Conservation (phyloP, 805 yeast species). For the Candida insectalens region DNA sequence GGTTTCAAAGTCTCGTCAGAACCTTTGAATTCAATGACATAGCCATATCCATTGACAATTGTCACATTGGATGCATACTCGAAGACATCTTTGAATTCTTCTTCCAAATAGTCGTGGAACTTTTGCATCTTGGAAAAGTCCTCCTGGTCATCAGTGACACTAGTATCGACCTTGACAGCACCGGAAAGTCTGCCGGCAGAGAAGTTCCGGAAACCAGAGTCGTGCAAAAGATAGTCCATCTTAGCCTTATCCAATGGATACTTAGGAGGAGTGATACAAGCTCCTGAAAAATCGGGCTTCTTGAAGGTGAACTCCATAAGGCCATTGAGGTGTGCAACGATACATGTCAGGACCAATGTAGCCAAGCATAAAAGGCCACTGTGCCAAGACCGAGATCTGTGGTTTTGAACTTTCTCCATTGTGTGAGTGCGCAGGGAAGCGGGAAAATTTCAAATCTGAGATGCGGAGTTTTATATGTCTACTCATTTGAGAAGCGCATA, state of each 20-base stretch:
- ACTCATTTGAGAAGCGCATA: too few relatives aligned
- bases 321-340: too few relatives aligned
- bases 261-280: neutral
- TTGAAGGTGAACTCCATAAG: too few relatives aligned
- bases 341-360: too few relatives aligned
- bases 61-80: slow-evolving; percentile 29
- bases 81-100: neutral
- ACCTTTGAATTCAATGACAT: slow-evolving; percentile 62
- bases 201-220: neutral
- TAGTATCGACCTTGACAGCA: slow-evolving; percentile 6
- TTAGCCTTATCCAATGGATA: neutral
- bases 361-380: too few relatives aligned
- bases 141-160: neutral
- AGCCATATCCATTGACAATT: slow-evolving; percentile 51
- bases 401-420: too few relatives aligned
- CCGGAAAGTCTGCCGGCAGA: neutral
- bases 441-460: too few relatives aligned
- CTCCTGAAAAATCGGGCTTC: neutral
- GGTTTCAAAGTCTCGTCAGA: slow-evolving; percentile 44
- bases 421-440: too few relatives aligned
- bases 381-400: too few relatives aligned
- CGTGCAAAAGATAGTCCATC: neutral
- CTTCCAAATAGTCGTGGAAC: neutral
- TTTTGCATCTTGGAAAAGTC: neutral
- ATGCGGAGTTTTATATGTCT: too few relatives aligned